Evolutionary conservation across 768 basidiomycete species (phyloP), one percentile per base, ranked within the genome.

Genomic region (Daedalea quercina): DNA sequence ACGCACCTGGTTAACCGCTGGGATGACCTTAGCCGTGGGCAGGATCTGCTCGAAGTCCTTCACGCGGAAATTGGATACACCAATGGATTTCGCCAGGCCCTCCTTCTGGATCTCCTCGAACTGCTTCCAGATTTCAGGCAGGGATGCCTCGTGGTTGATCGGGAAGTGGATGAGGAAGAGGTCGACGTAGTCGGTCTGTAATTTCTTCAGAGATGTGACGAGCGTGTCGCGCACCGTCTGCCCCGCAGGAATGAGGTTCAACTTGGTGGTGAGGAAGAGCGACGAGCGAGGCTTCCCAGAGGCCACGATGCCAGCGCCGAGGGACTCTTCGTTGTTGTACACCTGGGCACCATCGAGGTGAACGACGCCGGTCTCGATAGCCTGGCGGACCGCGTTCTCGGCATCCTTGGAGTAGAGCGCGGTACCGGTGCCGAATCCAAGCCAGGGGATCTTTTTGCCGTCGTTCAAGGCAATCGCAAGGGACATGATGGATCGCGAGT

Each of bases 11-110:
- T 82, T 81, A 31, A 80, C 74, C 1, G 75, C 74, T 0, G 82
- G 82, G 1, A 63, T 44, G 43, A 79, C 63, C 25, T 69, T 76
- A 13, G 75, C 76, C 15, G 61, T 67, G 37, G 72, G 67, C 24
- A 77, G 60, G 24, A 83, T 66, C 22, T 72, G 67, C 49, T 74
- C 65, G 44, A 83, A 63, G 24, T 77, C 64, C 41, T 67, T 58
- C 19, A 70, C 61, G 17, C 68, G 68, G 62, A 77, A 78, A 67
- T 84, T 84, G n/a, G 77, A 78, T 15, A 84, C 77, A 3, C 82
- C 81, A 40, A 78, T 73, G 47, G 58, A 67, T 59, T 60, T 67
- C 20, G 63, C 51, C 26, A 73, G 60, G 2, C 79, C 79, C 52
- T 71, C 70, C 46, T 65, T 60, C 62, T 75, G 68, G 45, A 73